Conservation (phyloP, 176 grass and related monocot genomes). For the Cenchrus americanus region DNA sequence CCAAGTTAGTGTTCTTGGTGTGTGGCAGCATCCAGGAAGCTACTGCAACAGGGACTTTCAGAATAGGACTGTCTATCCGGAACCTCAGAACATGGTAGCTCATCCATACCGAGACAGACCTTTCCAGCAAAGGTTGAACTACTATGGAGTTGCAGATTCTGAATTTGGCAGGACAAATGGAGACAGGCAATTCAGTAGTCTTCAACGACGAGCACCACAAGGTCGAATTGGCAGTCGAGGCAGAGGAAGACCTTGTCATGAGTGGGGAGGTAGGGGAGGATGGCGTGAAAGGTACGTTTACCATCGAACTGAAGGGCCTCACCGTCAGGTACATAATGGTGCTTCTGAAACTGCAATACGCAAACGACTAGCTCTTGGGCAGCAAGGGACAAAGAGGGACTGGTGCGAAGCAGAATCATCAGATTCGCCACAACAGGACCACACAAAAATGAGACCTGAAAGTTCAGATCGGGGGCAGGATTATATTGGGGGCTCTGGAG, state of each 20-base stretch:
- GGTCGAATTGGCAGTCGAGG: slow-evolving; percentile 21
- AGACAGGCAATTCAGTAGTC: slow-evolving; percentile 22
- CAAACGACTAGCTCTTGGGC: slow-evolving; percentile 13
- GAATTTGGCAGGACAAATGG: slow-evolving; percentile 10
- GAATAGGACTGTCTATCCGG: slow-evolving; percentile 20
- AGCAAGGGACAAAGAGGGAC: slow-evolving; percentile 48
- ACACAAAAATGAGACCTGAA: slow-evolving; percentile 39
- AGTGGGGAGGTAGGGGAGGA: slow-evolving; percentile 16
- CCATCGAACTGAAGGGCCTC: slow-evolving; percentile 17
- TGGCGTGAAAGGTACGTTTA: slow-evolving; percentile 33
- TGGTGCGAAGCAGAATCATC: slow-evolving; percentile 42
- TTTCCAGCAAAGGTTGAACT: slow-evolving; percentile 19
- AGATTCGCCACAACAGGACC: slow-evolving; percentile 44
- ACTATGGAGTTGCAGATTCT: slow-evolving; percentile 37
- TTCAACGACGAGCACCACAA: background rate
- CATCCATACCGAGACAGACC: background rate
- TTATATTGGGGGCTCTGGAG: slow-evolving; percentile 20
- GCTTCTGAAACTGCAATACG: background rate
- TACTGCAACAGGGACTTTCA: slow-evolving; percentile 25
- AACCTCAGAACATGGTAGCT: slow-evolving; percentile 22
- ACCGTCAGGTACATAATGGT: background rate
- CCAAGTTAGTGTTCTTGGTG: slow-evolving; percentile 32
- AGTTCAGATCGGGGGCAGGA: slow-evolving; percentile 14
- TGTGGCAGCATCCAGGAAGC: slow-evolving; percentile 41
- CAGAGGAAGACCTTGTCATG: slow-evolving; percentile 28